Conservation (phyloP, 139 green algal species). For the Mesostigma viride region DNA sequence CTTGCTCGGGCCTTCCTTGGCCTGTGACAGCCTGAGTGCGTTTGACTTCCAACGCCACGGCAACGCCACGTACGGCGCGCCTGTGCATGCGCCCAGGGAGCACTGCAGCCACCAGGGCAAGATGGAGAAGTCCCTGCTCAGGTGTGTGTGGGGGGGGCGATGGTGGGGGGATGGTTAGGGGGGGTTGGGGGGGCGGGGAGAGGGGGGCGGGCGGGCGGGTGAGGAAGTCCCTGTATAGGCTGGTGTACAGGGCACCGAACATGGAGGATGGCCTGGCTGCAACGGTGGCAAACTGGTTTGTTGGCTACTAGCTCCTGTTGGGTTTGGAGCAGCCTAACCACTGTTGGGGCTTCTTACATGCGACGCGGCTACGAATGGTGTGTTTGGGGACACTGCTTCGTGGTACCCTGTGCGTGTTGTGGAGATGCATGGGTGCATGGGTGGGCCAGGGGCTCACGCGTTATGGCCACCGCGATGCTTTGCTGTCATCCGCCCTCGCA, state of each 20-base stretch:
- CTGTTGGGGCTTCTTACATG: too few relatives aligned
- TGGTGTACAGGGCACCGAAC: neutral
- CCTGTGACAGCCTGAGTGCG: conserved; percentile 44
- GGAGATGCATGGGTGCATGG: neutral
- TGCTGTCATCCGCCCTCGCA: neutral
- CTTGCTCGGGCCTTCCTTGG: too few relatives aligned
- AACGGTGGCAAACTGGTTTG: neutral
- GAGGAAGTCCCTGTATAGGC: neutral
- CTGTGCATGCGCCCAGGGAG: conserved; percentile 34
- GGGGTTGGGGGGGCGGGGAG: too few relatives aligned
- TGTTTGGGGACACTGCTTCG: too few relatives aligned
- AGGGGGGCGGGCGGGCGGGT: neutral
- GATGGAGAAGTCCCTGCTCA: conserved; percentile 85
- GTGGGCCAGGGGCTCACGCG: neutral
- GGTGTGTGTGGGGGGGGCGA: too few relatives aligned
- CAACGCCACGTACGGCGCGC: conserved; percentile 68
- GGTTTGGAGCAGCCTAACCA: neutral
- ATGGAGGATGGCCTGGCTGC: neutral
- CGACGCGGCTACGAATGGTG: too few relatives aligned
- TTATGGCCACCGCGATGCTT: neutral
- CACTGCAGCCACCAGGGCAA: conserved; percentile 67
- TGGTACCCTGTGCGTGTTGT: neutral
- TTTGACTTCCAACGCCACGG: conserved; percentile 73
- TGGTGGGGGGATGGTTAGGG: too few relatives aligned
- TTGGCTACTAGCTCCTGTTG: neutral